Percentiles rank a stretch among this genome's conserved stretches.
These are phyloP conservation scores for Talaromyces sp. DNA, from an alignment of 2,329 filamentous ascomycete species.

Conservation along the genomic window DNA sequence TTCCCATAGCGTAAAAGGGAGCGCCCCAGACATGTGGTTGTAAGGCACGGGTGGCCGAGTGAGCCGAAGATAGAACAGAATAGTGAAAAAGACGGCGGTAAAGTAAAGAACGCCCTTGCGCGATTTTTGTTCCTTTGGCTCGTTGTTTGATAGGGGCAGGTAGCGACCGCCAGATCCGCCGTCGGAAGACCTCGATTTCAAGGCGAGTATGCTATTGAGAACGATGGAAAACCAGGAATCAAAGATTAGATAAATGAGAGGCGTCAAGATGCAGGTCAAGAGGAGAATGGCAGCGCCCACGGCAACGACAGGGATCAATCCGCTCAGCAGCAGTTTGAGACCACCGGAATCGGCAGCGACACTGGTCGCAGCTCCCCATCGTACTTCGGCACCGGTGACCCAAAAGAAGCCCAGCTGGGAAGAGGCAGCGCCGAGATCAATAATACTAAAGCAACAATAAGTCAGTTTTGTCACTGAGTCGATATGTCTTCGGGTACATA, in stretches of 20 bases:
- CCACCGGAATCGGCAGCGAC: constrained; percentile 24
- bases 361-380: constrained; percentile 24
- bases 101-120: not conserved
- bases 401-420: constrained; percentile 27
- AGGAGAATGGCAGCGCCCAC: constrained; percentile 16
- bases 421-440: constrained; percentile 18
- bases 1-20: constrained; percentile 21
- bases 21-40: constrained; percentile 23
- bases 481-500: constrained; percentile 11
- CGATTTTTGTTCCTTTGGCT: not conserved
- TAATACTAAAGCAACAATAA: constrained; percentile 10
- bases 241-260: constrained; percentile 15
- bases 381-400: constrained; percentile 26
- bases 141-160: constrained; percentile 8
- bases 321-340: constrained; percentile 24
- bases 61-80: constrained; percentile 13
- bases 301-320: constrained; percentile 20
- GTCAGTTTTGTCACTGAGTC: not conserved
- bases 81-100: not conserved
- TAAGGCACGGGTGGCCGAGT: constrained; percentile 24
- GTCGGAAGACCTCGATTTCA: not conserved
- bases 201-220: constrained; percentile 9
- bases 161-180: constrained; percentile 13
- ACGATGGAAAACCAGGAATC: constrained; percentile 19
- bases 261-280: constrained; percentile 17